phyloP scores from a whole-genome alignment of 169 alveolate species.

The Plasmodium berghei region DNA sequence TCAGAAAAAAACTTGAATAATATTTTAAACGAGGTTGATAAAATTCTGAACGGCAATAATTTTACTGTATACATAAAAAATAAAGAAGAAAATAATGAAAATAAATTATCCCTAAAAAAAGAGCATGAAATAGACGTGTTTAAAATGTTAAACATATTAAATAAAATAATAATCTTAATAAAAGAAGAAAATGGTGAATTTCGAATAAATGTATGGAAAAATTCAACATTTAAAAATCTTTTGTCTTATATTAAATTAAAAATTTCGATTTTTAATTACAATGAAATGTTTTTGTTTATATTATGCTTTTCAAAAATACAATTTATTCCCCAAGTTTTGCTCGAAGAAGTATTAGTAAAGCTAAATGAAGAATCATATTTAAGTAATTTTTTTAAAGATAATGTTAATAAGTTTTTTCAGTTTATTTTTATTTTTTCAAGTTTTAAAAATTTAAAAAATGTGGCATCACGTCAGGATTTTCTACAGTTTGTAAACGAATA shows the following conservation, averaged over 20 bases:
- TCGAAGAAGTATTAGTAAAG: conserved; percentile 17
- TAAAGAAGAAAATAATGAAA: conserved; percentile 5
- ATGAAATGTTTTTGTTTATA: conserved; percentile 61
- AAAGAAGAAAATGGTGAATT: conserved; percentile 36
- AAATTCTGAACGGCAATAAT: conserved; percentile 44
- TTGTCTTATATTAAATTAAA: conserved; percentile 29
- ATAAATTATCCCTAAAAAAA: conserved; percentile 3
- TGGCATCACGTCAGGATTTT: not conserved
- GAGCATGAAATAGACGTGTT: conserved; percentile 45
- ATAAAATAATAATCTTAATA: conserved; percentile 42
- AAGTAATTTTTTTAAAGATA: conserved; percentile 20
- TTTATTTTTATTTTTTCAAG: conserved; percentile 32
- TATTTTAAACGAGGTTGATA: conserved; percentile 16
- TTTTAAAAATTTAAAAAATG: conserved; percentile 30
- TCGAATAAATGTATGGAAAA: conserved; percentile 38
- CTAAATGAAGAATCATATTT: conserved; percentile 21
- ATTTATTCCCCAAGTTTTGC: conserved; percentile 60
- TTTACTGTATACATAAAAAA: conserved; percentile 31
- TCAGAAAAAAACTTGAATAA: conserved; percentile 7
- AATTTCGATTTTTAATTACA: conserved; percentile 38
- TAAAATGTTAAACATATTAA: conserved; percentile 36
- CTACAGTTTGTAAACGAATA: conserved; percentile 30
- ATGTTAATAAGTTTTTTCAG: conserved; percentile 42
- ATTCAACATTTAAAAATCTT: conserved; percentile 26
- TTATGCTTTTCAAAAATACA: conserved; percentile 72